phyloP scores from a whole-genome alignment of 2,329 filamentous ascomycete species.

The Aureobasidium sp. region DNA sequence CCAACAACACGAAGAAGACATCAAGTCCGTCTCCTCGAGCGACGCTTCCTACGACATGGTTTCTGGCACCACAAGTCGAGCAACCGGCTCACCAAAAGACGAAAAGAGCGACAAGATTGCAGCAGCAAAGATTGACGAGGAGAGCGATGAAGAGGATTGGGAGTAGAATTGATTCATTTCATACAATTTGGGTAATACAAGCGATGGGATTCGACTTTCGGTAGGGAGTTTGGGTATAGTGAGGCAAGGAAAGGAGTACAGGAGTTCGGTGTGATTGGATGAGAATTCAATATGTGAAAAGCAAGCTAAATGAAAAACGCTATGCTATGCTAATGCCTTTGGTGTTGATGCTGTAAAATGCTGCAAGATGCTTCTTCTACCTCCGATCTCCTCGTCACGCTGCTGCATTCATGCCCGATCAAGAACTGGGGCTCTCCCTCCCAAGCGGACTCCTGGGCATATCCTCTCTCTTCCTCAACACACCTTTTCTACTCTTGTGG shows the following conservation, averaged over 20 bases:
- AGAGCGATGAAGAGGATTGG: conserved; percentile 33
- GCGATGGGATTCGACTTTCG: neutral
- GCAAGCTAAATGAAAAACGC: neutral
- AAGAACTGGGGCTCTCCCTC: neutral
- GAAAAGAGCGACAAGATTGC: conserved; percentile 33
- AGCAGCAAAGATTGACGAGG: conserved; percentile 21
- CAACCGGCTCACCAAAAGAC: conserved; percentile 59
- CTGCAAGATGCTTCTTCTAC: neutral
- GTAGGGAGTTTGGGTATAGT: neutral
- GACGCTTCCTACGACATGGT: conserved; percentile 96
- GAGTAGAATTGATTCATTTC: conserved; percentile 21
- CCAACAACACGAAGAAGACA: conserved; percentile 67
- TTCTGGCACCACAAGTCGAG: conserved; percentile 65
- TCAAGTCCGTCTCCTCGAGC: conserved; percentile 81
- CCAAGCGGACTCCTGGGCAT: conserved; percentile 17
- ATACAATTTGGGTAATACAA: neutral
- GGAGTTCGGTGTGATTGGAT: neutral
- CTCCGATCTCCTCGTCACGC: neutral
- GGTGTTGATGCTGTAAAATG: neutral
- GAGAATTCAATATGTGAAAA: neutral
- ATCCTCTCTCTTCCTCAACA: conserved; percentile 11
- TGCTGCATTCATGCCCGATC: neutral
- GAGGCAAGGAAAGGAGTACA: neutral
- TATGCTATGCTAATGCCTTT: neutral
- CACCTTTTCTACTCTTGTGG: neutral